A percentile compares a stretch with the other conserved stretches of the same genome.
phyloP scores from a whole-genome alignment of 768 basidiomycete species.

The Asterophora lycoperdoides region DNA sequence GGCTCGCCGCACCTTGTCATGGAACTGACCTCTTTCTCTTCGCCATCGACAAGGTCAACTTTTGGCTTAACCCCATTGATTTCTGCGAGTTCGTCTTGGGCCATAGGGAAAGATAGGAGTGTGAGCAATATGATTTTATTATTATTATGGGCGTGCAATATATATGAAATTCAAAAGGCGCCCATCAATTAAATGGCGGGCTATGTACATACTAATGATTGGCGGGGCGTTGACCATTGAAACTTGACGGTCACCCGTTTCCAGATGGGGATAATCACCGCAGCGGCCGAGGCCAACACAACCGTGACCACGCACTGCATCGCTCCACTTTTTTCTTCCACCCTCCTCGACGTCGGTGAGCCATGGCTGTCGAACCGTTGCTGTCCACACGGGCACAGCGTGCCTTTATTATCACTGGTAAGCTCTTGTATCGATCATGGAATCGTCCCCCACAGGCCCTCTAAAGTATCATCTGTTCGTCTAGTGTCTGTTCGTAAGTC shows the following conservation, averaged over 20 bases:
- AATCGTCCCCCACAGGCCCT: background rate
- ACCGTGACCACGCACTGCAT: background rate
- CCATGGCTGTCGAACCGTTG: conserved; percentile 70
- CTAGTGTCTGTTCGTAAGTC: conserved; percentile 59
- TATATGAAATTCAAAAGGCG: too few relatives aligned
- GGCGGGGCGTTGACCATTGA: too few relatives aligned
- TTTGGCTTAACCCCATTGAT: conserved; percentile 52
- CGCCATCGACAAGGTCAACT: conserved; percentile 42
- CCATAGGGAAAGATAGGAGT: conserved; percentile 10
- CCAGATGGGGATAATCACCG: background rate
- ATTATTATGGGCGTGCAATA: too few relatives aligned
- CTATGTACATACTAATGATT: too few relatives aligned
- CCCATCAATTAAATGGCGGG: too few relatives aligned
- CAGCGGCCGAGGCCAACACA: background rate
- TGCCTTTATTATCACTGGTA: conserved; percentile 69
- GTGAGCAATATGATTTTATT: too few relatives aligned
- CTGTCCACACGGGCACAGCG: conserved; percentile 70
- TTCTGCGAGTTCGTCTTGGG: conserved; percentile 43
- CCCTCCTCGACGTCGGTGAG: conserved; percentile 10
- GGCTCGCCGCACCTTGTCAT: conserved; percentile 19
- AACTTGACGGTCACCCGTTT: too few relatives aligned
- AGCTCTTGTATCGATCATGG: conserved; percentile 20
- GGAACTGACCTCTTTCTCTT: conserved; percentile 43
- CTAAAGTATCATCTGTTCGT: conserved; percentile 8
- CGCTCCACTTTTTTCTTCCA: conserved; percentile 1